phyloP scores from a whole-genome alignment of 371 early-diverging fungal species.

The Chytridium lagenaria region DNA sequence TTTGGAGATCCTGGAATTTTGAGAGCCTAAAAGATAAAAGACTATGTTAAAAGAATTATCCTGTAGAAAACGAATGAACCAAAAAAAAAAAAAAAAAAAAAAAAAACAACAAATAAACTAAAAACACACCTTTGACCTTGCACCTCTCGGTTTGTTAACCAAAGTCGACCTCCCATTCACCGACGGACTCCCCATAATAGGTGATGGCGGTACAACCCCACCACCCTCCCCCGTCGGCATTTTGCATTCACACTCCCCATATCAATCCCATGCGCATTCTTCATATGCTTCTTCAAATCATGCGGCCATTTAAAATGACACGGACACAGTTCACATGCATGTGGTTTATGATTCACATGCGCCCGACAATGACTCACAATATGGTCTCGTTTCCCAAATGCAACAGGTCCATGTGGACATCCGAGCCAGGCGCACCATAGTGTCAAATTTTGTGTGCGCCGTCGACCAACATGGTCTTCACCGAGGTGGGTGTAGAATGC shows the following conservation, averaged over 20 bases:
- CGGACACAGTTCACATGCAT: slow-evolving; percentile 3
- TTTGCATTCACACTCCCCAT: not conserved
- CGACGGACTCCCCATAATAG: not conserved
- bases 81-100: not conserved
- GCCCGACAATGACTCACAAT: slow-evolving; percentile 16
- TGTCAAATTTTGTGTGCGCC: slow-evolving; percentile 1
- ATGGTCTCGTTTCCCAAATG: slow-evolving; percentile 22
- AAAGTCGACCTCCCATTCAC: not conserved
- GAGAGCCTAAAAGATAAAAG: not conserved
- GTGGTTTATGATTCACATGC: slow-evolving; percentile 4
- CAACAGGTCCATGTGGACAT: slow-evolving; percentile 14
- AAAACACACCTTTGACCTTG: not conserved
- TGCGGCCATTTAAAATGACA: slow-evolving; percentile 19
- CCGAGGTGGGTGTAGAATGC: slow-evolving; percentile 19
- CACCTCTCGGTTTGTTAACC: not conserved
- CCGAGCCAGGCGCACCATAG: slow-evolving; percentile 14
- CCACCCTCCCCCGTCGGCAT: not conserved
- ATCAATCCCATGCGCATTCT: slow-evolving; percentile 5
- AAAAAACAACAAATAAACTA: not conserved
- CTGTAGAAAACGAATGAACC: not conserved
- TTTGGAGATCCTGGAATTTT: not conserved
- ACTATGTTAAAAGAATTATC: no score
- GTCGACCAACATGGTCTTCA: slow-evolving; percentile 22
- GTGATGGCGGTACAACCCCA: not conserved
- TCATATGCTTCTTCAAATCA: slow-evolving; percentile 20